Evolutionary conservation across 176 grass and related monocot genomes (phyloP), one percentile per base, ranked within the genome.

Genomic region (Tuctoria greenei): DNA sequence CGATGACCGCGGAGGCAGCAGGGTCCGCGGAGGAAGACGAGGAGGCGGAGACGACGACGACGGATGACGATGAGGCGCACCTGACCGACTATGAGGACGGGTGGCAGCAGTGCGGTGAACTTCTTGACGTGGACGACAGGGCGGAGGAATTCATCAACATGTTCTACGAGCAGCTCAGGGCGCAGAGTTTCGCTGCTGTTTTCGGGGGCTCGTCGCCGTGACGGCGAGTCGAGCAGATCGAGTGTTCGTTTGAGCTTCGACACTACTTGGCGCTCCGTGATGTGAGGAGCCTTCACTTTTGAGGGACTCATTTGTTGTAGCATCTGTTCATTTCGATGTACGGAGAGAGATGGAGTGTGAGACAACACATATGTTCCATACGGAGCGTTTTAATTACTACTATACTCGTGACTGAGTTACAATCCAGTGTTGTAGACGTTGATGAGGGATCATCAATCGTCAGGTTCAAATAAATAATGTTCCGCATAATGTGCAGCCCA

Each of bases 111-210:
- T 45, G 52, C 45, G 35, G 58, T 26, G 88, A 79, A 60, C 34
- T 66, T 40, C 25, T 36, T 59, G 92, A 95, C 74, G 89, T 96
- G 31, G 86, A 96, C 82, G 82, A 80, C 78, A 92, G 80, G 81
- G 93, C 93, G 43, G 93, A 96, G 81, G 85, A 96, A 71, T 96
- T 96, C 84, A 96, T 96, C 59, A 86, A 64, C 66, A 96, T 69
- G 86, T 96, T 96, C 81, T 92, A 96, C 66, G 78, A 96, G 86
- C 86, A 96, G 68, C 79, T 96, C 66, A 96, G 86, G 78, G 84
- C 81, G 65, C 93, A 96, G 79, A 89, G 49, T 66, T 52, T 85
- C 28, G 61, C 56, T 46, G 59, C 80, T 1, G 44, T 45, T 79
- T 82, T 78, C 31, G 67, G 43, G 35, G 58, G 31, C 39, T 82